Percentiles rank a stretch among this genome's conserved stretches.
Evolutionary conservation across 2,329 filamentous ascomycete species (phyloP).

Genomic region (Trichoderma breve): DNA sequence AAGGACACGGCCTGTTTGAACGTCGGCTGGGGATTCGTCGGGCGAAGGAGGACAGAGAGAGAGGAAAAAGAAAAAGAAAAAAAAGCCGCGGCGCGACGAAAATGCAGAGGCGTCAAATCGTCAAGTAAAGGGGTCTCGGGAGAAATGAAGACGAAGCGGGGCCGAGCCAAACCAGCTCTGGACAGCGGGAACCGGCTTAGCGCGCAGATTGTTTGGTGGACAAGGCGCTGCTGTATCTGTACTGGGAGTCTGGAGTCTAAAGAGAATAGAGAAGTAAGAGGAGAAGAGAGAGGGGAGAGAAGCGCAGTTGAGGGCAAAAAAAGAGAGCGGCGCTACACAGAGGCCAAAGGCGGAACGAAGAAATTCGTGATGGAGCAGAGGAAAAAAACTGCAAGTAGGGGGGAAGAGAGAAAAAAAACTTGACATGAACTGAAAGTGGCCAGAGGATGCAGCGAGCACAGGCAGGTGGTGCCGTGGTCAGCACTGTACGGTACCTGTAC

Average conservation of each 20-base stretch:
- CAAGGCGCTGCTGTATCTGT: not conserved
- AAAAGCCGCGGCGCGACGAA: slow-evolving; percentile 1
- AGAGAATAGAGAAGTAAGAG: not conserved
- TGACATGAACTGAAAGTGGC: not conserved
- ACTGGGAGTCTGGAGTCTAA: not conserved
- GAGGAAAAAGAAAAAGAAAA: slow-evolving; percentile 3
- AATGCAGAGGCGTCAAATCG: slow-evolving; percentile 11
- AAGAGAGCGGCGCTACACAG: slow-evolving; percentile 3
- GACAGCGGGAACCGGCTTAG: slow-evolving; percentile 10
- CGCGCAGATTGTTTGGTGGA: not conserved
- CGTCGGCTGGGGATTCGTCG: slow-evolving; percentile 1
- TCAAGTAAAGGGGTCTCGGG: slow-evolving; percentile 18
- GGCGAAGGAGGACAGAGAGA: slow-evolving; percentile 6
- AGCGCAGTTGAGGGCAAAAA: not conserved
- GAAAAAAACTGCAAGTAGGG: slow-evolving; percentile 3
- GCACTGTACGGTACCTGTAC: slow-evolving; percentile 5
- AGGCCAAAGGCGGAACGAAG: slow-evolving; percentile 10
- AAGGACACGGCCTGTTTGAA: slow-evolving; percentile 1
- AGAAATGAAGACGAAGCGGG: slow-evolving; percentile 19
- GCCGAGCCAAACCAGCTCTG: slow-evolving; percentile 19
- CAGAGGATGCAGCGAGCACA: slow-evolving; percentile 10
- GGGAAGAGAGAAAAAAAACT: not conserved
- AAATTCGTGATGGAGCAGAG: slow-evolving; percentile 1
- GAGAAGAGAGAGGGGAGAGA: not conserved
- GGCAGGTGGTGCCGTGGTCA: slow-evolving; percentile 16